Percentiles rank a stretch among this genome's conserved stretches.
These are phyloP conservation scores for Crithidia bombi DNA, from an alignment of 208 protist species.

Conservation along the genomic window DNA sequence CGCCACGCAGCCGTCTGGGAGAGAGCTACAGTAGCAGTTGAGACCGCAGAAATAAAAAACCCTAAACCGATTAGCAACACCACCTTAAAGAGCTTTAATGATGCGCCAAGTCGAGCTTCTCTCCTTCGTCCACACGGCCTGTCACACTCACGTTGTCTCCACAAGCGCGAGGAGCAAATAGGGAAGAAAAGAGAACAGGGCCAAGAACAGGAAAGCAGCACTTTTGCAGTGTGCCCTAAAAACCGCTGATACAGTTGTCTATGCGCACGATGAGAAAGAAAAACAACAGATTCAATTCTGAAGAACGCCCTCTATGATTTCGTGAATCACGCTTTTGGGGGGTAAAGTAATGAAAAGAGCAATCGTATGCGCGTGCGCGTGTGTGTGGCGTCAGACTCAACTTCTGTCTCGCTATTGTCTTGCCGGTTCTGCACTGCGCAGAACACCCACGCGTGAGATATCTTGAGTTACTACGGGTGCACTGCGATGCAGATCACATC, in stretches of 20 bases:
- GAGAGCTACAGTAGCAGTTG: background rate
- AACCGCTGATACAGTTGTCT: background rate
- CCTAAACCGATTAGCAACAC: too few species aligned
- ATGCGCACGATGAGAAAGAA: background rate
- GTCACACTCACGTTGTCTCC: too few species aligned
- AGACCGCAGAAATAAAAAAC: background rate
- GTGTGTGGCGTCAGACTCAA: background rate
- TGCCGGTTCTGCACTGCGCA: background rate
- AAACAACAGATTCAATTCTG: too few species aligned
- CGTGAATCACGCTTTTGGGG: background rate
- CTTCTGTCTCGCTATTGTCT: background rate
- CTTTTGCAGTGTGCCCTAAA: background rate
- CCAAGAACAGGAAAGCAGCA: background rate
- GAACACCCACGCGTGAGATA: background rate
- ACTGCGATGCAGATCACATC: background rate
- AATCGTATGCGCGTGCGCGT: too few species aligned
- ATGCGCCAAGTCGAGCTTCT: too few species aligned
- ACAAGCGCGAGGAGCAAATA: background rate
- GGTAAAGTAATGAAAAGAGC: too few species aligned
- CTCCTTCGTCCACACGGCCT: too few species aligned
- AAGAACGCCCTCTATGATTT: background rate
- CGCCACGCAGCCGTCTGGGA: background rate
- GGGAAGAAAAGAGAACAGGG: background rate
- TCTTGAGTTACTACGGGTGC: background rate
- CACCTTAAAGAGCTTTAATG: too few species aligned